These are phyloP conservation scores for Lentinus tigrinus DNA, from an alignment of 768 basidiomycete genomes.

Conservation along the genomic window DNA sequence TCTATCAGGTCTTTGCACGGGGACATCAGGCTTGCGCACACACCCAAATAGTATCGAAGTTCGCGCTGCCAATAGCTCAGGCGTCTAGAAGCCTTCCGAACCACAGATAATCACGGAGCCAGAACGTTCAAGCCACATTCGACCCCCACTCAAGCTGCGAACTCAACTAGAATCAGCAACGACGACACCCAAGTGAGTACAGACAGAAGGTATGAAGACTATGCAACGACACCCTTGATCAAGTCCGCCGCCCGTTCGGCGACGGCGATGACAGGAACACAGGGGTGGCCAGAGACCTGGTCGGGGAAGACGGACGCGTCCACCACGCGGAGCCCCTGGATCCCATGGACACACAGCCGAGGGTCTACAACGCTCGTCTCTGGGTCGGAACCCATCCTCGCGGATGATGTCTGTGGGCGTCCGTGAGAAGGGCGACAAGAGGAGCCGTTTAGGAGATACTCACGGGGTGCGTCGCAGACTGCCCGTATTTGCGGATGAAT, in stretches of 20 bases:
- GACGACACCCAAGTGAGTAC: no score
- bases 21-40: no score
- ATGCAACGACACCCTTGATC: slow-evolving; percentile 10
- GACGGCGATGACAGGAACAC: slow-evolving; percentile 14
- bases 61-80: no score
- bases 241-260: slow-evolving; percentile 18
- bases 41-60: no score
- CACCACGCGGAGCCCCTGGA: slow-evolving; percentile 38
- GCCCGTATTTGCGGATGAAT: neutral
- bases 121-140: no score
- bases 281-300: slow-evolving; percentile 15
- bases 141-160: no score
- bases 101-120: no score
- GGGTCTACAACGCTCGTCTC: neutral
- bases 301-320: slow-evolving; percentile 13
- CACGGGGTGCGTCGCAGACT: neutral
- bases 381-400: neutral
- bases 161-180: no score
- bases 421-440: neutral
- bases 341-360: slow-evolving; percentile 37
- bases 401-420: neutral
- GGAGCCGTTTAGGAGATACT: neutral
- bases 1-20: no score
- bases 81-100: no score
- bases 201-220: no score